Base-by-base conservation (phyloP, 169 alveolate species). In the Cryptosporidium ryanae region DNA sequence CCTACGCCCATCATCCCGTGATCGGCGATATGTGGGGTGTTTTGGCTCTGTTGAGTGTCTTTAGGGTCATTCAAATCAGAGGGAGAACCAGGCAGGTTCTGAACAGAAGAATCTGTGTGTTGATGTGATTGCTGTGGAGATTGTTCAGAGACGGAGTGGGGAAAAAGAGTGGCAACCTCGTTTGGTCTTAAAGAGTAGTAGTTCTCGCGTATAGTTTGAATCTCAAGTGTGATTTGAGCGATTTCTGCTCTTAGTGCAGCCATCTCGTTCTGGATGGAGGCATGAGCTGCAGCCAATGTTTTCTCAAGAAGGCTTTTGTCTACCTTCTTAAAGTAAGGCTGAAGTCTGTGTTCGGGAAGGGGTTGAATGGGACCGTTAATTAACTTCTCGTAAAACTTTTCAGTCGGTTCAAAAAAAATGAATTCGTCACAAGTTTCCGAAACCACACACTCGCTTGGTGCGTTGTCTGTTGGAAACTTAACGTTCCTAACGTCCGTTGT, bases 341-440 rank as follows among this genome's bases (percentile, higher is more conserved):
- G 84, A 1, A 90, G 84, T n/a, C 89, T 81, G 50, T 90, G 93
- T 43, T 90, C 91, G 18, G 84, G 34, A 48, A 83, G 63, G n/a
- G 91, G 92, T 27, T 61, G 66, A 32, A 65, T 43, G 17, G 93
- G 93, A 64, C 91, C 92, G 5, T 67, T 84, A 54, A 89, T 84
- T 32, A 90, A 65, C 10, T 61, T 71, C 43, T 90, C 93, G 82
- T 90, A 90, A 66, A 90, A 82, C 67, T 89, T 64, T 27, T 90
- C 93, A 2, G 89, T 54, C 0, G 93, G 93, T 63, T 90, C 93
- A 63, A 52, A 67, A 61, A 90, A 82, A 25, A 90, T 52, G 43
- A 84, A 50, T 44, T 84, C 92, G 59, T 90, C 93, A 25, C 71
- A 59, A 15, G 93, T 90, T 90, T 90, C 82, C 15, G 82, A 61